phyloP scores from a whole-genome alignment of 345 rosid species.

The Citrus cavaleriei region DNA sequence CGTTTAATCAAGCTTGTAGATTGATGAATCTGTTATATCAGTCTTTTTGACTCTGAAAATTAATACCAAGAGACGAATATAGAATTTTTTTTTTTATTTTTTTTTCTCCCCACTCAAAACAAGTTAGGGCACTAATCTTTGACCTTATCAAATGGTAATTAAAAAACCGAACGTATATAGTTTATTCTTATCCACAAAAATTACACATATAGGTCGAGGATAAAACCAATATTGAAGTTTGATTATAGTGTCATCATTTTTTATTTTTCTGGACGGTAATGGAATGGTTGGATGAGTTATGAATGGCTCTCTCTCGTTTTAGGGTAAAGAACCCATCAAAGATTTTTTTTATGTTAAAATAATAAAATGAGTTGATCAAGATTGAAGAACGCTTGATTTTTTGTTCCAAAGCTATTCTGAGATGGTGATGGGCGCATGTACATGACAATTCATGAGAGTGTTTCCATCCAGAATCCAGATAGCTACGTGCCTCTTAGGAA shows the following conservation, averaged over 20 bases:
- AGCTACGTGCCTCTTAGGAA: not conserved
- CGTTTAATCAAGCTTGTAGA: too few species aligned
- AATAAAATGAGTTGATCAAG: not conserved
- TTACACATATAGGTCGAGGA: not conserved
- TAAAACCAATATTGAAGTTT: too few species aligned
- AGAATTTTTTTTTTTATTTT: too few species aligned
- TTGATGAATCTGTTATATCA: too few species aligned
- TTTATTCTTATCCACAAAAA: too few species aligned
- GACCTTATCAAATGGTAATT: too few species aligned
- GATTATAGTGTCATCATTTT: not conserved
- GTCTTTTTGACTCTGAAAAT: too few species aligned
- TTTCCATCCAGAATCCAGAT: not conserved
- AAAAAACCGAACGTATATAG: too few species aligned
- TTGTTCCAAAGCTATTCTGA: not conserved
- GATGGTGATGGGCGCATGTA: not conserved
- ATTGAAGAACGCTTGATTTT: not conserved
- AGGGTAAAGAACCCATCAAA: not conserved
- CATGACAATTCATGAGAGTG: not conserved
- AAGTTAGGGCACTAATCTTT: too few species aligned
- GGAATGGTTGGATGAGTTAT: slow-evolving; percentile 16
- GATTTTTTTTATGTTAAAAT: not conserved
- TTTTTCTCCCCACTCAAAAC: too few species aligned
- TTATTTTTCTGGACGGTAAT: slow-evolving; percentile 4
- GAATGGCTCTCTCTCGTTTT: slow-evolving; percentile 4
- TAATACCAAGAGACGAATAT: too few species aligned